Percentiles rank a stretch among this genome's conserved stretches.
These are phyloP conservation scores for Ammopiptanthus mongolicus DNA, from an alignment of 306 rosid genomes.

Conservation along the genomic window DNA sequence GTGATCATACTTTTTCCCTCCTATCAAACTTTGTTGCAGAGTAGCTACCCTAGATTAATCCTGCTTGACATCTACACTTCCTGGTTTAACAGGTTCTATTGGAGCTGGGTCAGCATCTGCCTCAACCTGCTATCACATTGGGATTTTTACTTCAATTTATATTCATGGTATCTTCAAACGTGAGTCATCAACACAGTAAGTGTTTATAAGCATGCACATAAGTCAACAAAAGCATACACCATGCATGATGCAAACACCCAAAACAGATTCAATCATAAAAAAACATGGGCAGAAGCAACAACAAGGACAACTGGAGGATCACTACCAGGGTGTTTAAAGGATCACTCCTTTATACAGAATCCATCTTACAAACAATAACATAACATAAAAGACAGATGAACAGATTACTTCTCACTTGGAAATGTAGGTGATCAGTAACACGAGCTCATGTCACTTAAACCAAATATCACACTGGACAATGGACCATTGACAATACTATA, in stretches of 20 bases:
- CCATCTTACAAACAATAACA: neutral
- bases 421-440: neutral
- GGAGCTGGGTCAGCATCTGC: constrained; percentile 35
- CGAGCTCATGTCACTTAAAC: neutral
- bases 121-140: constrained; percentile 41
- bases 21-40: neutral
- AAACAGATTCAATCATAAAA: neutral
- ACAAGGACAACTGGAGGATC: neutral
- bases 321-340: neutral
- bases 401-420: constrained; percentile 1
- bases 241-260: neutral
- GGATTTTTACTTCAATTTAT: constrained; percentile 9
- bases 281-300: neutral
- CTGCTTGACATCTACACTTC: constrained; percentile 40
- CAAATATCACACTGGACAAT: neutral
- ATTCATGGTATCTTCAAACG: constrained; percentile 9
- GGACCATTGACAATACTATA: neutral
- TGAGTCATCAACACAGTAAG: neutral
- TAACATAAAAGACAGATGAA: neutral
- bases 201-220: neutral
- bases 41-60: constrained; percentile 35
- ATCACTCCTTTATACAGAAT: neutral
- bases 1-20: neutral
- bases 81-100: constrained; percentile 29
- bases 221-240: neutral